Evolutionary conservation across 2,329 filamentous ascomycete genomes (phyloP), one percentile per base, ranked within the genome.

Genomic region (Fusarium sp.): DNA sequence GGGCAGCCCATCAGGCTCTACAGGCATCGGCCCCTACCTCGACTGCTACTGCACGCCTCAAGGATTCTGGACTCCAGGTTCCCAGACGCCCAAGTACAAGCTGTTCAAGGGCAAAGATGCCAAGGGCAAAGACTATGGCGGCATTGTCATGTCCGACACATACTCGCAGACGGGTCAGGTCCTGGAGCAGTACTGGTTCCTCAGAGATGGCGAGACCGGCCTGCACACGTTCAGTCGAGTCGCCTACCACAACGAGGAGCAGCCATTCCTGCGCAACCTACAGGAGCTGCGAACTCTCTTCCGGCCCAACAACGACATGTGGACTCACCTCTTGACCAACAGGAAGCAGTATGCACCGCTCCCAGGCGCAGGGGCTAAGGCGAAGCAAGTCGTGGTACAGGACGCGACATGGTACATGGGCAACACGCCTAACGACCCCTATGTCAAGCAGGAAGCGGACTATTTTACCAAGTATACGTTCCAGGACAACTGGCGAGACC

Each of bases 401-500:
- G 87, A 89, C 72, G 85, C 87, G 5, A 88, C 86, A 0, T 88
- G 85, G 84, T 83, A 85, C 42, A 70, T 88, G 12, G 82, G 83
- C 25, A 83, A 83, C 42, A 81, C 81, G 0, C 80, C 81, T 0
- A 68, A 81, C 13, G 83, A 86, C 67, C 76, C 82, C 0, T 89
- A 88, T 65, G 83, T 85, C 0, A 72, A 80, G 34, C 75, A 85
- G 41, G 80, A 84, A 53, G 78, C 83, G 2, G 83, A 88, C 41
- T 89, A 88, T 72, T 89, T 88, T 67, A 89, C 86, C 22, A 89
- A 89, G 70, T 89, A 89, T 66, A 88, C 83, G 0, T 88, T 89
- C 56, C 78, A 80, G 5, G 83, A 85, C 54, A 78, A 78, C 2
- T 88, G 85, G 84, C 77, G 85, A 44, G 79, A 86, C 41, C 83